Conservation (phyloP, 306 rosid genomes). For the Quercus engelmannii region DNA sequence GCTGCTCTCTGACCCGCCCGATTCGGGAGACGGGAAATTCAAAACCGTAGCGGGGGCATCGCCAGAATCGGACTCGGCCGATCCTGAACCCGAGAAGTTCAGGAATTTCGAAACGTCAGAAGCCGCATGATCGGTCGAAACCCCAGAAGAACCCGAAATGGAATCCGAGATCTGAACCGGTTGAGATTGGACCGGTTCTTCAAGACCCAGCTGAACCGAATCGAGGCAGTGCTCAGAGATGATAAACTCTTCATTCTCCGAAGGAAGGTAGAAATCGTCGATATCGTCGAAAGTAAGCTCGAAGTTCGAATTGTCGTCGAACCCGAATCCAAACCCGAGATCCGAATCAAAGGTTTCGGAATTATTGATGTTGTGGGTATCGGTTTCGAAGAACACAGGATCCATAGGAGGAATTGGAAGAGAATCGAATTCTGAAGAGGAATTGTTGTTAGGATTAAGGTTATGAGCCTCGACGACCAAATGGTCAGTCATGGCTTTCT, state of each 20-base stretch:
- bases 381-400: slow-evolving; percentile 25
- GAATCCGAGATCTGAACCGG: slow-evolving; percentile 1
- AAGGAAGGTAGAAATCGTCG: slow-evolving; percentile 48
- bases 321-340: slow-evolving; percentile 40
- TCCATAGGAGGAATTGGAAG: slow-evolving; percentile 64
- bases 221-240: slow-evolving; percentile 35
- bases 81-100: slow-evolving; percentile 34
- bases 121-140: slow-evolving; percentile 25
- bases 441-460: slow-evolving; percentile 20
- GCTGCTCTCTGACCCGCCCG: slow-evolving; percentile 28
- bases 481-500: slow-evolving; percentile 37
- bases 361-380: not conserved
- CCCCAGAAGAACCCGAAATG: slow-evolving; percentile 38
- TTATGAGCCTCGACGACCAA: slow-evolving; percentile 1
- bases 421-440: slow-evolving; percentile 34
- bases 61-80: slow-evolving; percentile 22
- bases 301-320: slow-evolving; percentile 40
- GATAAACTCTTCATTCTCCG: slow-evolving; percentile 55
- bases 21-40: slow-evolving; percentile 23
- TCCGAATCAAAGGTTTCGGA: slow-evolving; percentile 40
- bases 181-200: not conserved
- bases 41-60: slow-evolving; percentile 17
- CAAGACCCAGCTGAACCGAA: slow-evolving; percentile 1
- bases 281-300: slow-evolving; percentile 76
- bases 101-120: slow-evolving; percentile 34